Evolutionary conservation across 2,329 filamentous ascomycete species (phyloP).

Genomic region (Colletotrichum cuscutae): DNA sequence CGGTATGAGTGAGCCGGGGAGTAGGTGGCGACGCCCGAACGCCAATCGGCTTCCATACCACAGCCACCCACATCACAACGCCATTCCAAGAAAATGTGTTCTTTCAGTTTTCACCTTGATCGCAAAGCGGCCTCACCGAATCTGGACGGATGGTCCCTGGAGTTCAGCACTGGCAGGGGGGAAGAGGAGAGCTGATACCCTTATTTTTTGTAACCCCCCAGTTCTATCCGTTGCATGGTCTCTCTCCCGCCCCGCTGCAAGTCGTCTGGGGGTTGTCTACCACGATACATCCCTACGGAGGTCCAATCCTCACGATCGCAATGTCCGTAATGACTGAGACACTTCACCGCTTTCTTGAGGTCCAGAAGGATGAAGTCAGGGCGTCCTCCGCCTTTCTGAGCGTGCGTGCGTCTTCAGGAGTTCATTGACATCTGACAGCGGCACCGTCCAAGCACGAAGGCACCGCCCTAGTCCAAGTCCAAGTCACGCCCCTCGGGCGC

Average conservation of each 20-base stretch:
- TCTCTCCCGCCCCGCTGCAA: background rate
- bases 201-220: background rate
- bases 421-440: conserved; percentile 32
- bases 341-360: conserved; percentile 21
- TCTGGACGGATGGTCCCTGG: conserved; percentile 24
- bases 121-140: conserved; percentile 11
- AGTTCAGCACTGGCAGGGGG: background rate
- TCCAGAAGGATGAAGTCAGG: background rate
- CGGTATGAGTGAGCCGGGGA: conserved; percentile 1
- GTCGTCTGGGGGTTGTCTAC: background rate
- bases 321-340: background rate
- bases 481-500: conserved; percentile 21
- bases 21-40: background rate
- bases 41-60: conserved; percentile 31
- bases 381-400: background rate
- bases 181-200: background rate
- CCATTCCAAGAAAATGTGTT: conserved; percentile 7
- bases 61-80: conserved; percentile 10
- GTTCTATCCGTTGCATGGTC: background rate
- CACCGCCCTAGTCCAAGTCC: conserved; percentile 12
- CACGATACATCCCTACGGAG: background rate
- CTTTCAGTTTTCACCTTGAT: background rate
- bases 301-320: background rate
- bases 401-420: background rate
- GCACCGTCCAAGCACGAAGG: conserved; percentile 10